Base-by-base conservation (phyloP, 495 filamentous ascomycete species). In the Bathelium albidoporum region DNA sequence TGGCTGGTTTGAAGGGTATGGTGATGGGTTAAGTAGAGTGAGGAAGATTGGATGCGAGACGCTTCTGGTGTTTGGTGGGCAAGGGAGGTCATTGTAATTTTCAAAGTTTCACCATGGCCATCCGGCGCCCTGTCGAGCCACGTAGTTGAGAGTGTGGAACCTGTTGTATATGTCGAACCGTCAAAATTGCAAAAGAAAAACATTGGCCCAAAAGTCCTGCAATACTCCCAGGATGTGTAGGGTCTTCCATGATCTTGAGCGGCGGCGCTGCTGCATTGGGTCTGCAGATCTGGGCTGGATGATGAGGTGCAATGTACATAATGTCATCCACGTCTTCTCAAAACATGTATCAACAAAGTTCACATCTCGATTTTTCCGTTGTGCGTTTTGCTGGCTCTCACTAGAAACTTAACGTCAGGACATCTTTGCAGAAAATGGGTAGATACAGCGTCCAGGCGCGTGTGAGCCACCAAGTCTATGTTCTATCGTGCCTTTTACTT, bases 1-100 rank as follows among this genome's bases (percentile, higher is more conserved):
- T 96, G 71, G 83, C 85, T 55, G 91, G 91, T 64, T 85, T 96
- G 77, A 95, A 94, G 79, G 92, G 91, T 29, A 90, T 92, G 82
- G 85, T 94, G 26, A 70, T 75, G 70, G 72, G 73, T 58, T 72
- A 73, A 20, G 5, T 12, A 20, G 14, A 49, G 22, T 49, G 14
- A 49, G 22, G 11, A 49, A 5, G 44, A n/a, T n/a, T 49, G n/a
- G n/a, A 5, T 5, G 22, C 22, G 10, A 5, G 14, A 49, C 36
- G 16, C 36, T 41, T 41, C 16, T 5, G 7, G 16, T 41, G 36
- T 5, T 16, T 41, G 7, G 36, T 7, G 7, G 36, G 36, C 16
- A 16, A 41, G 7, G 7, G 7, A 7, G 16, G 16, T 41, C 36
- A n/a, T n/a, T 41, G 7, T 41, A 41, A 7, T 16, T 41, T 49